A percentile compares a stretch with the other conserved stretches of the same genome.
Conservation (phyloP, 176 grass and related monocot genomes). For the Oryza brachyantha region DNA sequence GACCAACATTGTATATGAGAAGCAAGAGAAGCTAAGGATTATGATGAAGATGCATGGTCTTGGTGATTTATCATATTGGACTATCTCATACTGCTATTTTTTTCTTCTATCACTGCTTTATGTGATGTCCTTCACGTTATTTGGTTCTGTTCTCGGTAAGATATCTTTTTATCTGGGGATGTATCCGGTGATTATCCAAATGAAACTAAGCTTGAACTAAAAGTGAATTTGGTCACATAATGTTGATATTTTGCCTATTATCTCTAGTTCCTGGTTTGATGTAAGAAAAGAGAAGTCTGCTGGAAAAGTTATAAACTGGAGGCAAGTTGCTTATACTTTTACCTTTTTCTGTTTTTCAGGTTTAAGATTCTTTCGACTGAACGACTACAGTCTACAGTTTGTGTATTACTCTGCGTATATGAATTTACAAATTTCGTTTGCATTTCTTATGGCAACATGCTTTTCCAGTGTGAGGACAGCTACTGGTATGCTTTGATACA, state of each 20-base stretch:
- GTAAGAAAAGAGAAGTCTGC: background rate
- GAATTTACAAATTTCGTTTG: constrained; percentile 82
- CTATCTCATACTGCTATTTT: constrained; percentile 86
- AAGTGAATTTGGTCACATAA: background rate
- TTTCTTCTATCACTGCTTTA: constrained; percentile 64
- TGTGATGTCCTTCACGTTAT: constrained; percentile 65
- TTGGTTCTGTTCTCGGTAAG: constrained; percentile 67
- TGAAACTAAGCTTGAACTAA: background rate
- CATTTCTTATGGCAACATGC: constrained; percentile 57
- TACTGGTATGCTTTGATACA: constrained; percentile 43
- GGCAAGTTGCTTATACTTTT: constrained; percentile 2
- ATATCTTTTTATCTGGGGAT: constrained; percentile 13
- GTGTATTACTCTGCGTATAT: constrained; percentile 71
- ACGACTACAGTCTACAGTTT: constrained; percentile 60
- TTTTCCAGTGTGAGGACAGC: constrained; percentile 76
- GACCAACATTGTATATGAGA: constrained; percentile 62
- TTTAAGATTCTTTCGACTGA: constrained; percentile 65
- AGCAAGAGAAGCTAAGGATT: constrained; percentile 75
- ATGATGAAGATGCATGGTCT: constrained; percentile 98
- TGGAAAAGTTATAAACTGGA: background rate
- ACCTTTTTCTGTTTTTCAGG: constrained; percentile 39
- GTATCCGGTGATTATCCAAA: background rate
- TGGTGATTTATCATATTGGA: constrained; percentile 72
- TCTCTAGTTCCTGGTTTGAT: background rate
- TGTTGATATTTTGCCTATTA: background rate